Evolutionary conservation across 495 filamentous ascomycete genomes (phyloP).

Genomic region (Hypoxylon lienhwacheense): DNA sequence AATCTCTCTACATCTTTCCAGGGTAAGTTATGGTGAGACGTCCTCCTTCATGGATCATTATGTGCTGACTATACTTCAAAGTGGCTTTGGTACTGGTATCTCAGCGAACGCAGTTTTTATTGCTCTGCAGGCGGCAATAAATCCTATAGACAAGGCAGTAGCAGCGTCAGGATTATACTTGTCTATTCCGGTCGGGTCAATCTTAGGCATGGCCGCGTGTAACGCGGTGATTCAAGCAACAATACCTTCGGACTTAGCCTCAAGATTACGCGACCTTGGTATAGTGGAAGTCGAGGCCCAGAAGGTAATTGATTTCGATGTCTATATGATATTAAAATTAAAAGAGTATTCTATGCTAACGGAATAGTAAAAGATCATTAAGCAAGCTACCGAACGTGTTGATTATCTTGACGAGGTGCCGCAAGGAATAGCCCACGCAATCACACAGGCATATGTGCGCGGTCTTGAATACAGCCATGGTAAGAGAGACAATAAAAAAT

Average conservation of each 20-base stretch:
- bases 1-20: conserved; percentile 65
- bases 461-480: conserved; percentile 44
- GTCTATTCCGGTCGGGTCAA: conserved; percentile 53
- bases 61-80: conserved; percentile 12
- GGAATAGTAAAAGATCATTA: conserved; percentile 38
- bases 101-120: conserved; percentile 58
- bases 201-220: conserved; percentile 53
- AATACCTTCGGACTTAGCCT: conserved; percentile 30
- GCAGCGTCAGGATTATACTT: conserved; percentile 59
- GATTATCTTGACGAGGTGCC: conserved; percentile 54
- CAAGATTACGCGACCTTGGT: conserved; percentile 33
- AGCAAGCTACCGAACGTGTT: conserved; percentile 47
- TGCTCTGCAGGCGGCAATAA: conserved; percentile 56
- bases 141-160: conserved; percentile 56
- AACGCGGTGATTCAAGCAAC: conserved; percentile 48
- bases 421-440: conserved; percentile 36
- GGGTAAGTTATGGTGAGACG: conserved; percentile 36
- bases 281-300: conserved; percentile 26
- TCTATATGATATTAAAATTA: background rate
- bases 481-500: background rate
- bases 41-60: background rate
- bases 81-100: conserved; percentile 58
- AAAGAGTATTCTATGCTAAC: background rate
- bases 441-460: conserved; percentile 43
- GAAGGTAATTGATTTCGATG: conserved; percentile 22